Percentiles rank a stretch among this genome's conserved stretches.
These are phyloP conservation scores for Carex myosuroides DNA, from an alignment of 176 grass and related monocot species.

Conservation along the genomic window DNA sequence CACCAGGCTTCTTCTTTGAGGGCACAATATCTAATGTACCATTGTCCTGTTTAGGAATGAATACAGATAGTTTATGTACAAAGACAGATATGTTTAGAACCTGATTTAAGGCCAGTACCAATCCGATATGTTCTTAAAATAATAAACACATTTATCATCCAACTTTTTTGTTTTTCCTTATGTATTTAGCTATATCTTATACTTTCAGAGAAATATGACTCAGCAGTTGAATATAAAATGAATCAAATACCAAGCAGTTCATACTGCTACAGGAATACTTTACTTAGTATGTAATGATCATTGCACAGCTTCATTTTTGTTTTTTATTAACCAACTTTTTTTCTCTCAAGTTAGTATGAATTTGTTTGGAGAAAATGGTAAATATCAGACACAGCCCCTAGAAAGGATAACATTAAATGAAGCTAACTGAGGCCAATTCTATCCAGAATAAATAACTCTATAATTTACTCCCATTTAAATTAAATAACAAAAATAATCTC, in stretches of 20 bases:
- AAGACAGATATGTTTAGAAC: neutral
- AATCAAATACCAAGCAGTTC: neutral
- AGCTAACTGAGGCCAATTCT: neutral
- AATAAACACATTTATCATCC: neutral
- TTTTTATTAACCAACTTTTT: neutral
- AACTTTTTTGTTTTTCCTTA: neutral
- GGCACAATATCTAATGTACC: constrained; percentile 1
- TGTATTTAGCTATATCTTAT: neutral
- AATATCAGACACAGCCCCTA: neutral
- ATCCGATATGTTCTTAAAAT: neutral
- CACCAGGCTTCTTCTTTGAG: constrained; percentile 35
- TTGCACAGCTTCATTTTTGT: neutral
- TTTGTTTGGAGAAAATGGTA: neutral
- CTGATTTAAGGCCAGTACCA: neutral
- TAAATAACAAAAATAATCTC: neutral
- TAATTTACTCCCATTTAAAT: neutral
- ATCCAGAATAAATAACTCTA: neutral
- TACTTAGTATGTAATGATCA: neutral
- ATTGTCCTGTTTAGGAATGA: constrained; percentile 1
- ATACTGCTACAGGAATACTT: neutral
- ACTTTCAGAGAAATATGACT: neutral
- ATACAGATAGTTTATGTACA: neutral
- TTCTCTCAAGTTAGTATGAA: neutral
- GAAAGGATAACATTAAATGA: neutral
- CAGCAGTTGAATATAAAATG: neutral